Evolutionary conservation across 305 asterid species (phyloP), one percentile per base, ranked within the genome.

Genomic region (Andrographis paniculata): DNA sequence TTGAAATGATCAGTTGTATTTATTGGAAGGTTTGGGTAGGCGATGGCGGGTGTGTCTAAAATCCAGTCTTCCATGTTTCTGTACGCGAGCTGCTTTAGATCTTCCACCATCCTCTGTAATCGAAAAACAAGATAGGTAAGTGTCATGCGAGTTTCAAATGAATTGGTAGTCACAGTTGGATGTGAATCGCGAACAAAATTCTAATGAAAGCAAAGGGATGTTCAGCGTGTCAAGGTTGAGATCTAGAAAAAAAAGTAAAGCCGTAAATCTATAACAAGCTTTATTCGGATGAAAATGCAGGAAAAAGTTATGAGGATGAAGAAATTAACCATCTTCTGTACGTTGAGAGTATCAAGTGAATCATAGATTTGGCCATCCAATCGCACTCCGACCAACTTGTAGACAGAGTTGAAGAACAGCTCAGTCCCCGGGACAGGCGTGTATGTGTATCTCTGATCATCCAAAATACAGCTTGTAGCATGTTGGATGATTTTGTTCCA

Each of bases 401-500:
- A 71, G 58, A 80, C 42, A 50, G 87, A 72, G 63, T 80, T 64
- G 52, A 87, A 68, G 22, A 79, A 52, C 49, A 87, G 75, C 39
- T 22, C 45, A 21, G 59, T 51, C 41, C 78, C 78, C 12, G 58
- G 70, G 27, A 55, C 64, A 19, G 64, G 48, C 33, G 36, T 50
- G 47, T 67, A 83, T 40, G 61, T 18, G 58, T 78, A 74, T 31
- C 49, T 67, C 59, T 76, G 67, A 22, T 75, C 71, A 17, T 81
- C 93, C 53, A 70, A 18, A 14, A 8, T 53, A 58, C 91, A 85
- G 11, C 69, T 64, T 3, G 4, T 35, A 23, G 94, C 95, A 43
- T 88, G 97, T 12, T 42, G 45, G 15, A 69, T 58, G 40, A 88
- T 82, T 21, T 68, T 67, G 16, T 72, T 70, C 97, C 97, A 88